These are phyloP conservation scores for Eucalyptus globulus DNA, from an alignment of 345 rosid species.

Conservation along the genomic window DNA sequence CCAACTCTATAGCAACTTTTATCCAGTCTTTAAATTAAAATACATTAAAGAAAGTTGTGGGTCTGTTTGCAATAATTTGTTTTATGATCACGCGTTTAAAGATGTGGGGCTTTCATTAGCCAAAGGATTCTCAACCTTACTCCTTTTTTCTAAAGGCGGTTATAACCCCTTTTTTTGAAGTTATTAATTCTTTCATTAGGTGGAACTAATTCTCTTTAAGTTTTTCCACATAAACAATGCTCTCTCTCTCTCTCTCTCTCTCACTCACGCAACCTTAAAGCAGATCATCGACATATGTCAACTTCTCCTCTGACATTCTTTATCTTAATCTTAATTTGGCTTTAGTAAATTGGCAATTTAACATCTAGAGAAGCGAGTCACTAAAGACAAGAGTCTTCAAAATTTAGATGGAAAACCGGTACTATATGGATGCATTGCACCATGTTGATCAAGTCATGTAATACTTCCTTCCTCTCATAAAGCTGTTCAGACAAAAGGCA, in stretches of 20 bases:
- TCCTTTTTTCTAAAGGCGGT: background rate
- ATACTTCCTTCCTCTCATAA: background rate
- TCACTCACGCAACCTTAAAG: background rate
- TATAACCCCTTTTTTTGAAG: background rate
- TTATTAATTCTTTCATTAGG: background rate
- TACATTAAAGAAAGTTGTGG: background rate
- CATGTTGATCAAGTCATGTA: background rate
- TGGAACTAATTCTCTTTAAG: background rate
- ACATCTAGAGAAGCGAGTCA: background rate
- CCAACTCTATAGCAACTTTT: background rate
- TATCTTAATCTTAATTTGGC: background rate
- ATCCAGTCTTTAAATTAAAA: background rate
- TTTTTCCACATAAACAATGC: background rate
- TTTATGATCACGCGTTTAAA: constrained; percentile 28
- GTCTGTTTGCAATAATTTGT: background rate
- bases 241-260: background rate
- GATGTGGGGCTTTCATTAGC: constrained; percentile 8
- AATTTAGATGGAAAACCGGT: background rate
- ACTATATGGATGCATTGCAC: background rate
- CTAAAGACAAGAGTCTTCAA: background rate
- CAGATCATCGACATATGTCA: background rate
- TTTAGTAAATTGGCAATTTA: background rate
- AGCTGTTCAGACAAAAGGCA: background rate
- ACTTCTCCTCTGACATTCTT: background rate
- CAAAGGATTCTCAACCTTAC: background rate